Evolutionary conservation across 2,329 filamentous ascomycete species (phyloP).

Genomic region (Hypoxylon sp.): DNA sequence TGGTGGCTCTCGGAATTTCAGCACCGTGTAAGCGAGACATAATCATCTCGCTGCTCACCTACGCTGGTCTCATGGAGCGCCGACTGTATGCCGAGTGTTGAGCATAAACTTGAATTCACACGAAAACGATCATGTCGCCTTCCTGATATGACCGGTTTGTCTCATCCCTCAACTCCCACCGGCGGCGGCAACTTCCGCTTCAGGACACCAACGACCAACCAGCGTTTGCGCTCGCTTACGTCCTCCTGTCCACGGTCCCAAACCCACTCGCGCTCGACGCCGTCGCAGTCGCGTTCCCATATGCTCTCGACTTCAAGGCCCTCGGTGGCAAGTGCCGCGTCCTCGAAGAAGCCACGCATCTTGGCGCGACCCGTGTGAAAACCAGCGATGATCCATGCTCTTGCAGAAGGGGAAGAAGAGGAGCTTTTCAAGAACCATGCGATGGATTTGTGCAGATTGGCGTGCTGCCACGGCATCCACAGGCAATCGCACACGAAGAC

Average conservation of each 20-base stretch:
- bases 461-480: constrained; percentile 82
- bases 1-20: background rate
- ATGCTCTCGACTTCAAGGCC: constrained; percentile 75
- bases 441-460: constrained; percentile 74
- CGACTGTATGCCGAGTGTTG: background rate
- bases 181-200: constrained; percentile 52
- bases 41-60: background rate
- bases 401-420: constrained; percentile 54
- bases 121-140: background rate
- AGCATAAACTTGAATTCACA: background rate
- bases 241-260: constrained; percentile 74
- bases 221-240: constrained; percentile 74
- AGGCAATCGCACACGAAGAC: constrained; percentile 80
- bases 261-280: constrained; percentile 72
- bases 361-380: constrained; percentile 80
- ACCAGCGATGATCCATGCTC: constrained; percentile 76
- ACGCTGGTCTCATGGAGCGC: background rate
- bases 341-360: constrained; percentile 75
- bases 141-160: background rate
- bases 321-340: constrained; percentile 60
- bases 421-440: constrained; percentile 68
- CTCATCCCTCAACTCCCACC: constrained; percentile 5
- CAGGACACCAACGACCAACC: constrained; percentile 74
- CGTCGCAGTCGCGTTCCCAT: constrained; percentile 78
- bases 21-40: background rate